Base-by-base conservation (phyloP, 2,329 filamentous ascomycete genomes). In the Tolypocladium endophyticum region DNA sequence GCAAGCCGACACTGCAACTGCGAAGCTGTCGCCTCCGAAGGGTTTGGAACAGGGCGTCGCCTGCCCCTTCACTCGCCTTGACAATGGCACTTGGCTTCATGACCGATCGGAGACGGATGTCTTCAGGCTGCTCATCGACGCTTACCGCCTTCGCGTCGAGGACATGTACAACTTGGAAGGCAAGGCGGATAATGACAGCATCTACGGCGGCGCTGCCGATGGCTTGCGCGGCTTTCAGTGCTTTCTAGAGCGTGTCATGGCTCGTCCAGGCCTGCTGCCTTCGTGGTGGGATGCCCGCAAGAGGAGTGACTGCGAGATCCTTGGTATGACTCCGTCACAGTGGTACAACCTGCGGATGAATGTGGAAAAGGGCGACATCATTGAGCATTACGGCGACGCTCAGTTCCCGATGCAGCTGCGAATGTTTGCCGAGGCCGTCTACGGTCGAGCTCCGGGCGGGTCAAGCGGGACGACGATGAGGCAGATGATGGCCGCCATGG, bases 341-440 rank as follows among this genome's bases (percentile, higher is more conserved):
- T 76, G 73, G 71, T 64, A 66, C 25, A 47, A 61, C 56, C 11
- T 64, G 50, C 23, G 23, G 2, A 28, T 0, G 4, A 61, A 62
- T 4, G 64, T 73, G 1, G 62, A 68, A 5, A 77, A 77, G 66
- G 55, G 54, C 16, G 70, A 73, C 52, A 67, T 80, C 38, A 69
- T 71, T 7, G 69, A 76, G 28, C 71, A 76, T 56, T 82, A 81
- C 55, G 72, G 72, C 3, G 73, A 81, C 56, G 6, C 58, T 0
- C 64, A 64, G 2, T 79, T 81, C 61, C 75, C 79, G 2, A 79
- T 80, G 77, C 76, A 81, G 70, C 67, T 82, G 56, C 72, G 79
- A 18, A 77, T 82, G 73, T 67, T 81, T 25, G 75, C 69, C 4
- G 77, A 81, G 64, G 65, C 65, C 0, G 67, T 79, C 4, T 73